Percentiles rank a stretch among this genome's conserved stretches.
phyloP scores from a whole-genome alignment of 495 filamentous ascomycete species.

The Niebla homalea region DNA sequence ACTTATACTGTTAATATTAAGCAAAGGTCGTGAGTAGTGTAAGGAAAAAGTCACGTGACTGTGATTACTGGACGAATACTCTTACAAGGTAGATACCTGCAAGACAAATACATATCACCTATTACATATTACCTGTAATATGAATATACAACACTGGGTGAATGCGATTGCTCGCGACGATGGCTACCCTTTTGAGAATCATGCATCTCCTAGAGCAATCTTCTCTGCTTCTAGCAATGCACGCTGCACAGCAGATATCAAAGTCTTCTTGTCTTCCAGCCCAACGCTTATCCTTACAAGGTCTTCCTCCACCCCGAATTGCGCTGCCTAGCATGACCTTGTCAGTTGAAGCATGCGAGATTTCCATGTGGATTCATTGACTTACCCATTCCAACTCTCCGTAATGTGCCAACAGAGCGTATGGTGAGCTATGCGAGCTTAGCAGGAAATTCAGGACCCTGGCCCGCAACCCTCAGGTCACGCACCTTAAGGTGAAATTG shows the following conservation, averaged over 20 bases:
- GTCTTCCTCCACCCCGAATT: constrained; percentile 63
- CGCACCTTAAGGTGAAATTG: constrained; percentile 76
- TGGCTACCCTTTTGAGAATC: no score
- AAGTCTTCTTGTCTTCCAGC: constrained; percentile 59
- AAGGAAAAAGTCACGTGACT: no score
- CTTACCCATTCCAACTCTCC: constrained; percentile 77
- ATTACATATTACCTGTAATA: no score
- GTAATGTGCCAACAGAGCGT: constrained; percentile 85
- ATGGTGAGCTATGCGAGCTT: constrained; percentile 49
- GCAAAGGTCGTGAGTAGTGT: no score
- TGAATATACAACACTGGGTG: no score
- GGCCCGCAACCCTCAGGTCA: background rate
- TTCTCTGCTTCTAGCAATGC: constrained; percentile 34
- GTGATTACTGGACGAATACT: no score
- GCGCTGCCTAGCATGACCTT: constrained; percentile 40
- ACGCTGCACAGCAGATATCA: constrained; percentile 35
- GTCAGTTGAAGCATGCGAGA: background rate
- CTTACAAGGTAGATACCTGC: no score
- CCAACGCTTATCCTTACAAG: constrained; percentile 84
- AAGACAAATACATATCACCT: no score
- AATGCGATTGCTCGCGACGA: no score
- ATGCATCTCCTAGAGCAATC: no score
- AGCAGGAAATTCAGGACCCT: background rate
- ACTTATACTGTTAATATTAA: no score
- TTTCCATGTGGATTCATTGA: constrained; percentile 1